A percentile compares a stretch with the other conserved stretches of the same genome.
These are phyloP conservation scores for Cicer pinnatifidum DNA, from an alignment of 306 rosid species.

Conservation along the genomic window DNA sequence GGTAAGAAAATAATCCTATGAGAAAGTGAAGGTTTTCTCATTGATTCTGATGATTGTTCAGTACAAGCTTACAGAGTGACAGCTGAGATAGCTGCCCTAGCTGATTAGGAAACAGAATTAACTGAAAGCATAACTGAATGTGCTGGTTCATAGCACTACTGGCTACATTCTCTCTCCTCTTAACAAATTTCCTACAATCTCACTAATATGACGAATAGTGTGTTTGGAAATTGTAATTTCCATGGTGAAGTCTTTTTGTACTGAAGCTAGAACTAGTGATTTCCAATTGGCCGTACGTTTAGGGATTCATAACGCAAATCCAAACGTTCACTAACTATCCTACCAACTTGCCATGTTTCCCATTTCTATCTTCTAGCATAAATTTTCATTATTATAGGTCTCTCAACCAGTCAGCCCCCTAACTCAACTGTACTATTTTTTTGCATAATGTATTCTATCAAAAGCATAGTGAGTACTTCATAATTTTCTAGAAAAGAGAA, in stretches of 20 bases:
- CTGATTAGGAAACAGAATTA: neutral
- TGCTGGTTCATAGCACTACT: neutral
- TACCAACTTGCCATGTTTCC: neutral
- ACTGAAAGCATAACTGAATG: neutral
- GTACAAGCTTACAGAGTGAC: neutral
- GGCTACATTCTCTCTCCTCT: neutral
- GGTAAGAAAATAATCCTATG: too few relatives aligned
- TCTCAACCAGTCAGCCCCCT: neutral
- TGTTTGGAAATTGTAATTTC: too few relatives aligned
- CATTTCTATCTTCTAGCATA: neutral
- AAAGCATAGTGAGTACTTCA: neutral
- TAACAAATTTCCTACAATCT: slow-evolving; percentile 1
- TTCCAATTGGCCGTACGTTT: too few relatives aligned
- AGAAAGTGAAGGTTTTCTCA: neutral
- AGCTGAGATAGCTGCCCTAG: neutral
- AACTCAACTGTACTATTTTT: neutral
- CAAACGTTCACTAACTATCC: neutral
- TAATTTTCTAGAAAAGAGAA: neutral
- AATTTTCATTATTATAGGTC: neutral
- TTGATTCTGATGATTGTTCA: neutral
- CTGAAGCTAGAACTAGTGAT: too few relatives aligned
- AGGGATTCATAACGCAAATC: too few relatives aligned
- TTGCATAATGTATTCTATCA: neutral
- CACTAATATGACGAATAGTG: neutral
- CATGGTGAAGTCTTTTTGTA: too few relatives aligned